Evolutionary conservation across 1,139 yeast species (phyloP).

Genomic region (Geotrichum candidum): DNA sequence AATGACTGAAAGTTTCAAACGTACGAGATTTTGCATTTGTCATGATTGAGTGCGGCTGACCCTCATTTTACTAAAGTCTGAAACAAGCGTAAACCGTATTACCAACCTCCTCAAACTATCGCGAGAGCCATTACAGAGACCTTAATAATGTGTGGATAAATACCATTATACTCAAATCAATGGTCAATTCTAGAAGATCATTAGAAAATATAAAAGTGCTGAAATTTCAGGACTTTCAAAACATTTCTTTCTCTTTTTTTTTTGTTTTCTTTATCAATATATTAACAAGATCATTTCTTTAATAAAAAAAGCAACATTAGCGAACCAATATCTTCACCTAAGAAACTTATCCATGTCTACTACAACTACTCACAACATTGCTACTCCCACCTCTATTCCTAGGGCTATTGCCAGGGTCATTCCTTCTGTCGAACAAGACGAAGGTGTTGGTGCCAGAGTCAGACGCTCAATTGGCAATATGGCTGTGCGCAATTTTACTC

Average conservation of each 20-base stretch:
- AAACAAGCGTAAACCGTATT: background rate
- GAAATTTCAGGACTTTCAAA: background rate
- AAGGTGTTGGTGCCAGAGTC: conserved; percentile 83
- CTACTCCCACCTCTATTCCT: conserved; percentile 16
- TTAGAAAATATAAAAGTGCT: background rate
- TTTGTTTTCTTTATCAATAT: background rate
- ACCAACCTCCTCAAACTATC: background rate
- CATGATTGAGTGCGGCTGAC: background rate
- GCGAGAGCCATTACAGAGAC: background rate
- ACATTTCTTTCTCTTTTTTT: background rate
- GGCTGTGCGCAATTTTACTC: conserved; percentile 66
- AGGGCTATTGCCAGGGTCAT: conserved; percentile 58
- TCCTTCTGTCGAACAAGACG: conserved; percentile 67
- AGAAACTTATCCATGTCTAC: background rate
- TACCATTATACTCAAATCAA: background rate
- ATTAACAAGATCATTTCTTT: background rate
- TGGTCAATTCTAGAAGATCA: background rate
- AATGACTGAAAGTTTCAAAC: background rate
- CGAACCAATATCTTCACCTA: background rate
- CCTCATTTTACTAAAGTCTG: background rate
- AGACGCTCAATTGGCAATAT: conserved; percentile 73
- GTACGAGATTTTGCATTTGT: background rate
- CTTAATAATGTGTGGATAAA: background rate
- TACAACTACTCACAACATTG: background rate
- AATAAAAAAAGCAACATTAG: background rate